A percentile compares a stretch with the other conserved stretches of the same genome.
phyloP scores from a whole-genome alignment of 2,329 filamentous ascomycete genomes.

The Trichoderma cornu-damae region DNA sequence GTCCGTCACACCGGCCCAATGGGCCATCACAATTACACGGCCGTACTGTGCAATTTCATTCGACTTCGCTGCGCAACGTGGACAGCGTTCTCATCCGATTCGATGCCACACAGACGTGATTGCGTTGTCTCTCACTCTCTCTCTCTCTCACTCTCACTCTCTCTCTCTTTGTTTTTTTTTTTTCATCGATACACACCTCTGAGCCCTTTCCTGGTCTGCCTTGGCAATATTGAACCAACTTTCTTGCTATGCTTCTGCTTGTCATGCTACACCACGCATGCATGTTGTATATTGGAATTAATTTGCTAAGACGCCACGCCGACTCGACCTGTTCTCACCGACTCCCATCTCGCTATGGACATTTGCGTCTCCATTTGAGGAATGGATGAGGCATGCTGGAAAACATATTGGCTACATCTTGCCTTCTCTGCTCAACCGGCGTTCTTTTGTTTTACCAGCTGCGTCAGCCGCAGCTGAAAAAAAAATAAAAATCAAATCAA shows the following conservation, averaged over 20 bases:
- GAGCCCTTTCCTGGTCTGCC: too few species aligned
- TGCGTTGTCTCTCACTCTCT: background rate
- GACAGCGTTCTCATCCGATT: slow-evolving; percentile 4
- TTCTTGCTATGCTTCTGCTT: background rate
- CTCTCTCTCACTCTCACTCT: background rate
- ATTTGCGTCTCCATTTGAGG: background rate
- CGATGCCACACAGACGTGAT: background rate
- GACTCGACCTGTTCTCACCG: background rate
- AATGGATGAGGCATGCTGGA: background rate
- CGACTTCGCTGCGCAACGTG: background rate
- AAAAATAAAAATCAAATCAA: background rate
- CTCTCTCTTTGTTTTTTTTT: background rate
- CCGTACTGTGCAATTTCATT: slow-evolving; percentile 1
- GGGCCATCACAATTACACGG: slow-evolving; percentile 3
- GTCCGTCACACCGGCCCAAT: slow-evolving; percentile 4
- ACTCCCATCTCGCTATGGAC: background rate
- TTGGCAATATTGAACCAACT: background rate
- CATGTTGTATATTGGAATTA: background rate
- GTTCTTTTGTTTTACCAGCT: too few species aligned
- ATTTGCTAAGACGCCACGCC: background rate
- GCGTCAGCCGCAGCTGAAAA: slow-evolving; percentile 12
- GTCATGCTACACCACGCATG: background rate
- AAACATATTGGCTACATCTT: background rate
- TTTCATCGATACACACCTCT: background rate
- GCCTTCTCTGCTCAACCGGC: background rate